Percentiles rank a stretch among this genome's conserved stretches.
Conservation (phyloP, 2,329 filamentous ascomycete genomes). For the Xenosphaeropsis pyriputrescens region DNA sequence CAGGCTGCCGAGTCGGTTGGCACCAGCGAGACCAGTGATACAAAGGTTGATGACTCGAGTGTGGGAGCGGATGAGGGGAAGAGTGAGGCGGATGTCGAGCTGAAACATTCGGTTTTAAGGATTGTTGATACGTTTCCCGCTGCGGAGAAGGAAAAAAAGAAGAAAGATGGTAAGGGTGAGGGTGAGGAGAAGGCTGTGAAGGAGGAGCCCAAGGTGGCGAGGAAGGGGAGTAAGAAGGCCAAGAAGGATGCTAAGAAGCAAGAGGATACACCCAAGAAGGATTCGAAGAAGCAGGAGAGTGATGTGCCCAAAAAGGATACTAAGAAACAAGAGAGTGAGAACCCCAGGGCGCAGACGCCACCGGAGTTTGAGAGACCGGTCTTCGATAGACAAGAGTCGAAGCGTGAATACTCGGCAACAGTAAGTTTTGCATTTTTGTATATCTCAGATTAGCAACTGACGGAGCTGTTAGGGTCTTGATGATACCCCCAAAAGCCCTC, state of each 20-base stretch:
- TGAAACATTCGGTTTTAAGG: conserved; percentile 8
- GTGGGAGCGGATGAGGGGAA: not conserved
- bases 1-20: conserved; percentile 4
- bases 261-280: too few species aligned
- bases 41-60: not conserved
- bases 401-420: conserved; percentile 12
- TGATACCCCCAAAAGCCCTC: conserved; percentile 11
- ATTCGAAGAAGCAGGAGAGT: too few species aligned
- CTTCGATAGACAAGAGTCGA: conserved; percentile 10
- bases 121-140: conserved; percentile 11
- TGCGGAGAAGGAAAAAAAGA: conserved; percentile 4
- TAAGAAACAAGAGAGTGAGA: not conserved
- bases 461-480: conserved; percentile 14
- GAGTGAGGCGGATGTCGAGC: not conserved
- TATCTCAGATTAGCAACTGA: not conserved
- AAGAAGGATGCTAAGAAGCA: too few species aligned
- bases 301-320: too few species aligned
- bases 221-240: too few species aligned
- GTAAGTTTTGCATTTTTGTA: conserved; percentile 5
- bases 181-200: not conserved
- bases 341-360: not conserved
- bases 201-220: too few species aligned
- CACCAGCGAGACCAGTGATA: conserved; percentile 2
- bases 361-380: conserved; percentile 4
- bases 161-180: conserved; percentile 1